Conservation (phyloP, 441 rosid species). For the Daphne laureola region DNA sequence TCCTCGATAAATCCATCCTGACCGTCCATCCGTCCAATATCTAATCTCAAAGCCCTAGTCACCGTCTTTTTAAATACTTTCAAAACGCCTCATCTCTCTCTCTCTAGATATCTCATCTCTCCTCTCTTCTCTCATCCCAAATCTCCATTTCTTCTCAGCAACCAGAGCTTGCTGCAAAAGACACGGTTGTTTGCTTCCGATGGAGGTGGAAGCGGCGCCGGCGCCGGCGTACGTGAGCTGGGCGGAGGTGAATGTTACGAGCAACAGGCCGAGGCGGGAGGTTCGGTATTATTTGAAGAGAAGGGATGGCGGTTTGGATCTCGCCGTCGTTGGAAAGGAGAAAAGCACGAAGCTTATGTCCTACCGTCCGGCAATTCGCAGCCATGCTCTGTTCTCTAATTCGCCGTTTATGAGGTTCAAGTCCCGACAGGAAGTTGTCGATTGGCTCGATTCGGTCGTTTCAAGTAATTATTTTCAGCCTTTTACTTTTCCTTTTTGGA, state of each 20-base stretch:
- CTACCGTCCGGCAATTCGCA: conserved; percentile 34
- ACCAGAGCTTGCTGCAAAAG: neutral
- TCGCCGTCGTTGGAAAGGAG: conserved; percentile 61
- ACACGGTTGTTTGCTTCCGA: neutral
- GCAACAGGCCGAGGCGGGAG: conserved; percentile 44
- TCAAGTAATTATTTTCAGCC: conserved; percentile 37
- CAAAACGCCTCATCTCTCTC: conserved; percentile 16
- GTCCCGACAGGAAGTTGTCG: conserved; percentile 47
- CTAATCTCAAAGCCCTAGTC: conserved; percentile 45
- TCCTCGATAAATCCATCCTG: conserved; percentile 35
- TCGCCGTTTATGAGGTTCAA: conserved; percentile 28
- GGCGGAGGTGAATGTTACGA: conserved; percentile 52
- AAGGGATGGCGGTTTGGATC: conserved; percentile 49
- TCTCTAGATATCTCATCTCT: too few species aligned
- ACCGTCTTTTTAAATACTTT: conserved; percentile 10
- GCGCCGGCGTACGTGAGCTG: conserved; percentile 45
- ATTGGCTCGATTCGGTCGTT: conserved; percentile 57
- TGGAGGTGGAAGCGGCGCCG: conserved; percentile 15
- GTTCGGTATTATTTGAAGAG: conserved; percentile 58
- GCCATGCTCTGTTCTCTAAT: conserved; percentile 21
- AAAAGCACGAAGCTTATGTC: conserved; percentile 47
- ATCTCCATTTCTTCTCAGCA: neutral
- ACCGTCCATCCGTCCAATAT: conserved; percentile 38
- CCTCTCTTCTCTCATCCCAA: neutral
- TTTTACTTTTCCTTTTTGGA: neutral